Evolutionary conservation across 139 green algal genomes (phyloP), one percentile per base, ranked within the genome.

Genomic region (Axilococcus clingmanii): DNA sequence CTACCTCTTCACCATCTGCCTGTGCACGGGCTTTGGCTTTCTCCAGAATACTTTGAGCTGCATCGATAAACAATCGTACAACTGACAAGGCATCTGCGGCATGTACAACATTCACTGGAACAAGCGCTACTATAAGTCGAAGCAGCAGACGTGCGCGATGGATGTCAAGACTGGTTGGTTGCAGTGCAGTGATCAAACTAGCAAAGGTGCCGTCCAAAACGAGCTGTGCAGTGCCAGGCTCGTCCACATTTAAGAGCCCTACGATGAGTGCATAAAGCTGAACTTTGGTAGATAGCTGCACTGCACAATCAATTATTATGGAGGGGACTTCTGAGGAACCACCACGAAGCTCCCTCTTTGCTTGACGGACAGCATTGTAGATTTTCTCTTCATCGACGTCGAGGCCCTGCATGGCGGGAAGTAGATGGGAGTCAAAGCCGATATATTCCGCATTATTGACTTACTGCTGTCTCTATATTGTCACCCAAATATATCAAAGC

Each of bases 281-380:
- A 3, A 72, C 80, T 57, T 93, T 93, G 47, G 69, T 59, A 8
- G 66, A 54, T 14, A 91, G 42, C 52, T 88, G 69, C 23, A 75
- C 57, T n/a, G 65, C 63, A 47, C 72, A 85, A 58, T 91, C 77
- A 25, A 86, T 35, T 17, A 88, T 43, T 16, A 76, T 62, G 11
- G 41, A 33, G 8, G 60, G 36, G 23, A 82, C 55, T 17, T 23
- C 19, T 19, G 33, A 31, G 23, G 40, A 30, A n/a, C 61, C 36
- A 7, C 25, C 16, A 20, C 55, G 46, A 3, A 36, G 32, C 40
- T 65, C 49, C 6, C 40, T 35, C 32, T 63, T 62, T 9, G 66
- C 27, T 23, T 55, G 23, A 16, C 31, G 32, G 22, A 52, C 55
- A 23, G 61, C 11, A 29, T 29, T 23, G 9, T 7, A 14, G 17